These are phyloP conservation scores for Globisporangium rhizosaccharum DNA, from an alignment of 352 stramenopile genomes.

Conservation along the genomic window DNA sequence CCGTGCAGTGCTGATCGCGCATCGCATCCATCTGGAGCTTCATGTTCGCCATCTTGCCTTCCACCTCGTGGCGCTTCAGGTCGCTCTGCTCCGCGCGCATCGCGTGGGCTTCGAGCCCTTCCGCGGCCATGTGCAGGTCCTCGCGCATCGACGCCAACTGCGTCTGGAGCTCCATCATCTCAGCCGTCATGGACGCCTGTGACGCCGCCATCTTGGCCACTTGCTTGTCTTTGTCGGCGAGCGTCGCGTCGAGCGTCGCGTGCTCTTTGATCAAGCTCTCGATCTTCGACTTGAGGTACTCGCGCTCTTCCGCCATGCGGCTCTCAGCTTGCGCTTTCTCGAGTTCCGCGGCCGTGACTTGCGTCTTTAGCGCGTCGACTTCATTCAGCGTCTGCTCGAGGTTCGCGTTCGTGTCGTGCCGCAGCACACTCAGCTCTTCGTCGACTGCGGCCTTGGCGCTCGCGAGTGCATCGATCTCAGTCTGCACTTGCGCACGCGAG, in stretches of 20 bases:
- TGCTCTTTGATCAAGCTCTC: constrained; percentile 59
- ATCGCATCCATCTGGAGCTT: constrained; percentile 44
- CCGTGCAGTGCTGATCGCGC: constrained; percentile 50
- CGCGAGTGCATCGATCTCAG: constrained; percentile 26
- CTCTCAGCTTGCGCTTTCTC: constrained; percentile 23
- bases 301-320: constrained; percentile 46
- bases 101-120: constrained; percentile 62
- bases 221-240: constrained; percentile 65
- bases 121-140: constrained; percentile 63
- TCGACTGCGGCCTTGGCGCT: constrained; percentile 24
- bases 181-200: constrained; percentile 49
- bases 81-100: constrained; percentile 53
- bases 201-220: constrained; percentile 57
- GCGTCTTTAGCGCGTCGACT: constrained; percentile 9
- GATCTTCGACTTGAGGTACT: constrained; percentile 66
- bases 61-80: constrained; percentile 36
- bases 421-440: constrained; percentile 35
- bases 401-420: constrained; percentile 31
- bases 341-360: constrained; percentile 7
- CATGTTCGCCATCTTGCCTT: constrained; percentile 43
- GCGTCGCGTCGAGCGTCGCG: constrained; percentile 32
- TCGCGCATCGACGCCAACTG: constrained; percentile 52
- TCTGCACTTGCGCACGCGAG: constrained; percentile 20
- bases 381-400: constrained; percentile 27
- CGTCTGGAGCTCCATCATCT: constrained; percentile 58